Conservation (phyloP, 352 stramenopile genomes). For the Phytophthora multivora region DNA sequence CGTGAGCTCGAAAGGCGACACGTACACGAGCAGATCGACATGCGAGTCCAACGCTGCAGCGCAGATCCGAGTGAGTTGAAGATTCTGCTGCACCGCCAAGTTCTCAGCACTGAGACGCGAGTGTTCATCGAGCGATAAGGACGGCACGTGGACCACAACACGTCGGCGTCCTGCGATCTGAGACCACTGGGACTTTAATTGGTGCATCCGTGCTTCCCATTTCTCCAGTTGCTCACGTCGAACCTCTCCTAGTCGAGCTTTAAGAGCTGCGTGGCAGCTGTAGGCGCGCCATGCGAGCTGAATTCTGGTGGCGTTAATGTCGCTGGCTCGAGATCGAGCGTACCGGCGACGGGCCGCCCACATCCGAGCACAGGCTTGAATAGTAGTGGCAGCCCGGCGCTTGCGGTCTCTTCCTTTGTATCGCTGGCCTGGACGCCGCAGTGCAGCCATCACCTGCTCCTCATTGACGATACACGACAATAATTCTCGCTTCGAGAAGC, state of each 20-base stretch:
- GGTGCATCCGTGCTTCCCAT: conserved; percentile 57
- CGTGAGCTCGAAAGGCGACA: conserved; percentile 82
- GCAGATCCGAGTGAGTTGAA: conserved; percentile 81
- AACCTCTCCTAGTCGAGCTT: conserved; percentile 40
- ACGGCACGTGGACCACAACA: conserved; percentile 84
- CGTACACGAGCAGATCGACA: conserved; percentile 90
- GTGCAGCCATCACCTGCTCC: conserved; percentile 77
- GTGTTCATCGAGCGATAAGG: conserved; percentile 75
- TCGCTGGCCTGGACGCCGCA: conserved; percentile 71
- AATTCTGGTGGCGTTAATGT: conserved; percentile 57
- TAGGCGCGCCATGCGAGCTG: conserved; percentile 68
- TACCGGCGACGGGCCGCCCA: conserved; percentile 51
- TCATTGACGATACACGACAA: conserved; percentile 87
- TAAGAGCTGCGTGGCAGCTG: conserved; percentile 44
- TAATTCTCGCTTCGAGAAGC: conserved; percentile 64
- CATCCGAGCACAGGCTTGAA: conserved; percentile 82
- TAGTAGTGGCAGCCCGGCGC: conserved; percentile 60
- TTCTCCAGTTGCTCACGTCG: conserved; percentile 40
- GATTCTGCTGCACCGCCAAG: conserved; percentile 78
- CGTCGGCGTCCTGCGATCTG: conserved; percentile 53
- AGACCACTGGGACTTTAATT: conserved; percentile 56
- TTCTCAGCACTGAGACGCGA: conserved; percentile 68
- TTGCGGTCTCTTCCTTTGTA: conserved; percentile 80
- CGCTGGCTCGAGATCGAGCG: conserved; percentile 40
- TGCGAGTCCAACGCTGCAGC: conserved; percentile 65